These are phyloP conservation scores for Colletotrichum incanum DNA, from an alignment of 2,329 filamentous ascomycete species.

Conservation along the genomic window DNA sequence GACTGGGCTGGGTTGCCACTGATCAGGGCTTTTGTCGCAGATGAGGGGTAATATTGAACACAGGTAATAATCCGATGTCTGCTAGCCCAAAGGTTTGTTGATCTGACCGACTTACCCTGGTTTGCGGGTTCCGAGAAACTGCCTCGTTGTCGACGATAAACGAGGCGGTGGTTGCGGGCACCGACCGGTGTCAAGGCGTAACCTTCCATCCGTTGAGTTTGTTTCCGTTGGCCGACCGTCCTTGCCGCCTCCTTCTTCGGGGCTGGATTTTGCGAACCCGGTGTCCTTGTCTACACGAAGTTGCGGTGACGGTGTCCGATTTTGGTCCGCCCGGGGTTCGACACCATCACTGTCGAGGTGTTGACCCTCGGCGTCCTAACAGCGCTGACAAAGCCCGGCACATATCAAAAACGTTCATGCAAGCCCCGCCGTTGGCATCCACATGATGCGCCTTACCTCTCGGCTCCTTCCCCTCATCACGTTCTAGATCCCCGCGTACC, in stretches of 20 bases:
- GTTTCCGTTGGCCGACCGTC: not conserved
- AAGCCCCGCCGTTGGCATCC: slow-evolving; percentile 36
- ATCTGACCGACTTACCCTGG: not conserved
- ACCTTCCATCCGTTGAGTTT: not conserved
- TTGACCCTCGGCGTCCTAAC: slow-evolving; percentile 27
- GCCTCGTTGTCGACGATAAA: slow-evolving; percentile 9
- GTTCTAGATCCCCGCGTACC: slow-evolving; percentile 32
- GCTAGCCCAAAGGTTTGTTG: not conserved
- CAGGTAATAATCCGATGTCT: slow-evolving; percentile 6
- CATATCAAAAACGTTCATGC: slow-evolving; percentile 38
- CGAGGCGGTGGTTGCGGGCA: slow-evolving; percentile 3
- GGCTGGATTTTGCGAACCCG: slow-evolving; percentile 5
- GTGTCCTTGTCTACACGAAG: slow-evolving; percentile 2
- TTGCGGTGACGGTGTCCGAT: slow-evolving; percentile 31
- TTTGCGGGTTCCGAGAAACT: slow-evolving; percentile 8
- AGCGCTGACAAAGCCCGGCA: slow-evolving; percentile 27
- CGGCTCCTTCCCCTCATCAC: slow-evolving; percentile 21
- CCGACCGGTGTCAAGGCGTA: slow-evolving; percentile 1
- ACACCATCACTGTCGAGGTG: slow-evolving; percentile 16
- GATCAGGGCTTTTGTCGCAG: not conserved
- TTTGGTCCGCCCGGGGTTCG: slow-evolving; percentile 27
- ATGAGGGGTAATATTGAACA: slow-evolving; percentile 16
- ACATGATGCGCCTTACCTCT: slow-evolving; percentile 37
- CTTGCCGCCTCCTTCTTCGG: slow-evolving; percentile 16
- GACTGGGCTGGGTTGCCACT: not conserved